These are phyloP conservation scores for Hypocreales sp. DNA, from an alignment of 2,329 filamentous ascomycete genomes.

Conservation along the genomic window DNA sequence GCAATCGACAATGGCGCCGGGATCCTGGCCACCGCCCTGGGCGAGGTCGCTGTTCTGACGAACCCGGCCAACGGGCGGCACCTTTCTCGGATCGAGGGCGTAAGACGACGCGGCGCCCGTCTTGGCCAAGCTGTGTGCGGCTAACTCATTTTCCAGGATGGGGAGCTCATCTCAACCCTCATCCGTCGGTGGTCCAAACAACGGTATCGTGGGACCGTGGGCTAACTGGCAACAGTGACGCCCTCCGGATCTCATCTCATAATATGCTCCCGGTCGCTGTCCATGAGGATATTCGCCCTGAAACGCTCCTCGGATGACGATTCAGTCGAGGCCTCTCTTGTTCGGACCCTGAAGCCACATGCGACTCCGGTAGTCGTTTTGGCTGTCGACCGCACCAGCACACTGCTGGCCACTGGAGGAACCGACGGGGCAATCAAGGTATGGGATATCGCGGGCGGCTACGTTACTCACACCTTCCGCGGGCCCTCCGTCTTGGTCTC, in stretches of 20 bases:
- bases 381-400: slow-evolving; percentile 73
- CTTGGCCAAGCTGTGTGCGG: neutral
- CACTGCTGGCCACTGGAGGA: slow-evolving; percentile 79
- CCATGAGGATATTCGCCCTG: slow-evolving; percentile 81
- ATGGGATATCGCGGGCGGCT: slow-evolving; percentile 86
- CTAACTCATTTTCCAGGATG: slow-evolving; percentile 37
- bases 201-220: neutral
- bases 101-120: slow-evolving; percentile 20
- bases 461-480: slow-evolving; percentile 87
- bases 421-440: slow-evolving; percentile 92
- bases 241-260: slow-evolving; percentile 79
- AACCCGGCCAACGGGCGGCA: slow-evolving; percentile 71
- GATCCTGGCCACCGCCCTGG: slow-evolving; percentile 77
- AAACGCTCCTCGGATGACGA: slow-evolving; percentile 39
- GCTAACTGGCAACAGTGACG: slow-evolving; percentile 43
- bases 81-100: slow-evolving; percentile 75
- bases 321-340: slow-evolving; percentile 48
- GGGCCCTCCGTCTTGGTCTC: slow-evolving; percentile 86
- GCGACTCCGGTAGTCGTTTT: slow-evolving; percentile 77
- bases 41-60: slow-evolving; percentile 80
- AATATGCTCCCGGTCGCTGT: slow-evolving; percentile 85
- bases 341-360: slow-evolving; percentile 79
- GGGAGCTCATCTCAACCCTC: slow-evolving; percentile 63
- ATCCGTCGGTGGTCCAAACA: slow-evolving; percentile 28
- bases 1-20: slow-evolving; percentile 67